Base-by-base conservation (phyloP, 352 stramenopile genomes). In the Albugo candida region DNA sequence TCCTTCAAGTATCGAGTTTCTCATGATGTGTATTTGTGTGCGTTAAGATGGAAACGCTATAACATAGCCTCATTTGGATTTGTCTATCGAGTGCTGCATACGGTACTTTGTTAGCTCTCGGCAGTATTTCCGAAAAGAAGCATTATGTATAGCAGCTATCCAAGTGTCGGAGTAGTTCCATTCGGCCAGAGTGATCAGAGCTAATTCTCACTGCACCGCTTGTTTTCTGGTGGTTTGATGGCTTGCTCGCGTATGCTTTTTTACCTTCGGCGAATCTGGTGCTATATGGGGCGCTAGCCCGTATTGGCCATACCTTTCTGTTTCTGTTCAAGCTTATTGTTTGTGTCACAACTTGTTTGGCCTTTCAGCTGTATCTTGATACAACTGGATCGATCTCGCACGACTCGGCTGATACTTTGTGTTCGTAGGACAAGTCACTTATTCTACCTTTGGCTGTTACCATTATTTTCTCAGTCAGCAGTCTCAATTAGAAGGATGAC, bases 41-140 rank as follows among this genome's bases (percentile, higher is more conserved):
- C 41, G 71, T 78, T n/a, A 34, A 31, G 8, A n/a, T n/a, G n/a
- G n/a, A n/a, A 31, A 8, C 3, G n/a, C 8, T 8, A 10, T 31
- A 8, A 3, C 3, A 10, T 8, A 31, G 3, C 8, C 24, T 31
- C 24, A 31, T 31, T 8, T 8, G 3, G 3, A 31, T 31, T 31
- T 8, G 24, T 31, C 24, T 2, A 0, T 27, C 14, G 17, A 88
- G 72, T 85, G 76, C 59, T 88, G 72, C 42, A 88, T 81, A 31
- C 82, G 68, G 68, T 82, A 70, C 54, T 88, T 88, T 59, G 83
- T 83, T 45, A 63, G 64, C 27, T 88, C 72, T 47, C 60, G 85
- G 41, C 80, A 81, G 53, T 86, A 81, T 47, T 81, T 88, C 43
- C 83, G 67, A 51, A 88, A 88, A 41, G 76, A 88, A 56, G 69